A percentile compares a stretch with the other conserved stretches of the same genome.
phyloP scores from a whole-genome alignment of 139 green algal species.

The Coccomyxa sp. region DNA sequence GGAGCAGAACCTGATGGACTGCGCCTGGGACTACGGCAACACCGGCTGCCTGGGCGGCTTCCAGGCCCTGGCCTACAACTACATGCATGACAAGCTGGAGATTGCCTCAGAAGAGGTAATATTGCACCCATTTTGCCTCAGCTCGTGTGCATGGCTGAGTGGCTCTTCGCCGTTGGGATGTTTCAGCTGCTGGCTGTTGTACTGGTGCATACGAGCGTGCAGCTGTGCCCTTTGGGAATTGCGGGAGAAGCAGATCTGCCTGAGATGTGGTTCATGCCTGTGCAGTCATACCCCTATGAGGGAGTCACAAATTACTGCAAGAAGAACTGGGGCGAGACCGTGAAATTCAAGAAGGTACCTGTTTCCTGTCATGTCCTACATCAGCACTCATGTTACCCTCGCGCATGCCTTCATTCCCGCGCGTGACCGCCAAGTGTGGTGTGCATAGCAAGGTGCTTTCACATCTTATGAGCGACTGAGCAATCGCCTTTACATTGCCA shows the following conservation, averaged over 20 bases:
- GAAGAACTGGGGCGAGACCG: conserved; percentile 1
- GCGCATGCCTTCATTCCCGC: neutral
- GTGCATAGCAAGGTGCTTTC: neutral
- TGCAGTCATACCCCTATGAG: conserved; percentile 43
- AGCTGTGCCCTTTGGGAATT: neutral
- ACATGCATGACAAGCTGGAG: neutral
- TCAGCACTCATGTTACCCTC: neutral
- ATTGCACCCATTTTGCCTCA: neutral
- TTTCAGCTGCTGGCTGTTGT: neutral
- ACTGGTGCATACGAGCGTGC: too few relatives aligned
- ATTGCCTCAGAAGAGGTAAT: neutral
- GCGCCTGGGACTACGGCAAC: conserved; percentile 41
- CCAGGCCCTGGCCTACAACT: conserved; percentile 15
- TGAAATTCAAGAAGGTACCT: conserved; percentile 19
- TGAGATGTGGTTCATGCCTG: neutral
- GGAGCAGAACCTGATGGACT: conserved; percentile 62
- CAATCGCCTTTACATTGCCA: neutral
- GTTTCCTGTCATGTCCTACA: too few relatives aligned
- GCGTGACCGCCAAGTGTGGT: neutral
- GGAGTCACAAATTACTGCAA: conserved; percentile 46
- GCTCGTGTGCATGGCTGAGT: neutral
- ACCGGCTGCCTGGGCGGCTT: conserved; percentile 39
- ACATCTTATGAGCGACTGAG: neutral
- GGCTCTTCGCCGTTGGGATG: neutral
- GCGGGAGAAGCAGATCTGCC: neutral